Evolutionary conservation across 345 rosid genomes (phyloP).

Genomic region (Syzygium oleosum): DNA sequence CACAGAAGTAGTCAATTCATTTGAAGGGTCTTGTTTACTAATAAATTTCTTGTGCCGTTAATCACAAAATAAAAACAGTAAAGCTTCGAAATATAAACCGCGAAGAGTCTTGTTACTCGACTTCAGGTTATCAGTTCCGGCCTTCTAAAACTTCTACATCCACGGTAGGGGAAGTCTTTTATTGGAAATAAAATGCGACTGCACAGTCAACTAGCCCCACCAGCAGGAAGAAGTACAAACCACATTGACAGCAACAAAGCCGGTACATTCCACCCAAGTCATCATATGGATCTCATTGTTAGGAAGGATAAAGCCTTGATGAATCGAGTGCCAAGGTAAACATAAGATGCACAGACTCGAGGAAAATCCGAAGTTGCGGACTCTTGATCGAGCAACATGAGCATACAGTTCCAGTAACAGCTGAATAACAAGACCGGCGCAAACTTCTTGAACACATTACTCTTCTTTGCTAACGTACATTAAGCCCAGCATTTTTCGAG

Average conservation of each 20-base stretch:
- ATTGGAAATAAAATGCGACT: not conserved
- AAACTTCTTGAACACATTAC: not conserved
- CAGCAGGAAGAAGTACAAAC: not conserved
- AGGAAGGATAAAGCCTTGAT: not conserved
- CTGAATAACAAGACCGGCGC: not conserved
- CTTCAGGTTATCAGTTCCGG: not conserved
- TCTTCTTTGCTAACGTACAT: not conserved
- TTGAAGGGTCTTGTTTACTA: not conserved
- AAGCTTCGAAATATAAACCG: not conserved
- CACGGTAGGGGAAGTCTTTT: not conserved
- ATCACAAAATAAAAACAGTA: not conserved
- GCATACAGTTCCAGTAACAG: not conserved
- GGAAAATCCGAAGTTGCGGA: not conserved
- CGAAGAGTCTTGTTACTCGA: not conserved
- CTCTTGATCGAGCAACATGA: not conserved
- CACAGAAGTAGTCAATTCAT: not conserved
- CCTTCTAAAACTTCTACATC: not conserved
- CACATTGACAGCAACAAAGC: not conserved
- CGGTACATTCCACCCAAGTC: not conserved
- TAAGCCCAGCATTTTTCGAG: not conserved
- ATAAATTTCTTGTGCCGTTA: not conserved
- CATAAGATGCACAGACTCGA: not conserved
- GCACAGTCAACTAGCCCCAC: not conserved
- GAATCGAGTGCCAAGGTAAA: not conserved
- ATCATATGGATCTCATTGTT: not conserved